A percentile compares a stretch with the other conserved stretches of the same genome.
Evolutionary conservation across 495 filamentous ascomycete species (phyloP).

Genomic region (Aspergillus panamensis): DNA sequence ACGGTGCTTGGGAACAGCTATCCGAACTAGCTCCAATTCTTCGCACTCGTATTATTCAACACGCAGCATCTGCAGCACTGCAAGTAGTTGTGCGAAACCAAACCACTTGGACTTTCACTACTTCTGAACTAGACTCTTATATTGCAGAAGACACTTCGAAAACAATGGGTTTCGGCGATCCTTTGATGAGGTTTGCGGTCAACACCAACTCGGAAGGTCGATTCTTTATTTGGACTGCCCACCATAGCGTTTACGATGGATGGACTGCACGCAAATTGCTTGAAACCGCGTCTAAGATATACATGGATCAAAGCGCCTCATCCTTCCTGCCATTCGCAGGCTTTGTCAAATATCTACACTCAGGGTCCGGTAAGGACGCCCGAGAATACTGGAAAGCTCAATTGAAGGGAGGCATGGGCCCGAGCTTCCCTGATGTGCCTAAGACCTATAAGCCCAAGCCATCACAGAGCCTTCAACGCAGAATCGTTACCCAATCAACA

Average conservation of each 20-base stretch:
- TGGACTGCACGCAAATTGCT: constrained; percentile 45
- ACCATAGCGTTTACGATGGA: constrained; percentile 61
- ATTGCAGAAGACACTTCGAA: background rate
- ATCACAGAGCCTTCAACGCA: background rate
- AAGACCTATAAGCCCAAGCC: constrained; percentile 5
- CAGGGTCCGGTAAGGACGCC: constrained; percentile 15
- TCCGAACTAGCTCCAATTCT: constrained; percentile 28
- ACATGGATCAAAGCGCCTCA: background rate
- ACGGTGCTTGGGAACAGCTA: constrained; percentile 38
- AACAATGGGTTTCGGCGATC: constrained; percentile 10
- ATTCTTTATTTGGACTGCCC: constrained; percentile 52
- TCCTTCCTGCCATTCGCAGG: constrained; percentile 15
- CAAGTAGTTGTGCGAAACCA: constrained; percentile 43
- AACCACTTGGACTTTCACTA: constrained; percentile 30
- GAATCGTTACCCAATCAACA: background rate
- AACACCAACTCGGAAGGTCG: constrained; percentile 14
- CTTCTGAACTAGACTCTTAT: constrained; percentile 16
- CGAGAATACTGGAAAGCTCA: constrained; percentile 6
- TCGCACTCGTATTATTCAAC: constrained; percentile 36
- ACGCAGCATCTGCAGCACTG: constrained; percentile 21
- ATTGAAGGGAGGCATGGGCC: constrained; percentile 8
- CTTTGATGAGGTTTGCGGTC: constrained; percentile 35
- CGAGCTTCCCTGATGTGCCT: constrained; percentile 8
- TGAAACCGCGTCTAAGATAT: constrained; percentile 1
- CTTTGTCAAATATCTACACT: constrained; percentile 22